Base-by-base conservation (phyloP, 805 yeast species). In the Yarrowia sp. region DNA sequence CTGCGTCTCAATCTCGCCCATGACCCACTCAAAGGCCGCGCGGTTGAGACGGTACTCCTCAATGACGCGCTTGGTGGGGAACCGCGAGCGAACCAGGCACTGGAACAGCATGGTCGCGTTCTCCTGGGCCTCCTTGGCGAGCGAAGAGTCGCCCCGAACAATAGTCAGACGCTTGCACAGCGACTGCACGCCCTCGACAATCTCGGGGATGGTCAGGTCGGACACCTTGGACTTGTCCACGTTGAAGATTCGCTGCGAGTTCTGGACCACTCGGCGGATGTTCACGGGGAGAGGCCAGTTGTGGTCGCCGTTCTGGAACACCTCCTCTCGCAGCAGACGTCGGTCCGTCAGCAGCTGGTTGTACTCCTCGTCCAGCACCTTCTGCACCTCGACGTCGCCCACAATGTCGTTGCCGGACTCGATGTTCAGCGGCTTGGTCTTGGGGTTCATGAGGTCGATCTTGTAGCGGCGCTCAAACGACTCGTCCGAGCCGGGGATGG, bases 211-310 rank as follows among this genome's bases (percentile, higher is more conserved):
- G 12, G 92, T 86, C 74, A 94, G 80, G 73, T 94, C 97, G 65
- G 96, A 87, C 3, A 97, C 96, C 73, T 86, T 89, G 36, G 88
- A 82, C 70, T 90, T 88, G 67, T 96, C 98, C 68, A 90, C 85
- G 70, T 88, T 94, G 86, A 94, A 94, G 64, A 94, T 91, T 73
- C 93, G 97, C 76, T 93, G 98, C 12, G 99, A 93, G 72, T 94
- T 96, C 75, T 94, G 98, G 66, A 94, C 81, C 65, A 96, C 87
- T 81, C 99, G 96, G 73, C 97, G 88, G 69, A 94, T 84, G 71
- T 96, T 94, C 24, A 94, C 98, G 29, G 99, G 99, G 67, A 96
- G 80, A 63, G 98, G 98, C 97, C 98, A 93, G 74, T 87, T 89
- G 70, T 84, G 86, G 72, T 94, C 99, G 79, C 99, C 99, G 69